A percentile compares a stretch with the other conserved stretches of the same genome.
Evolutionary conservation across 2,329 filamentous ascomycete species (phyloP).

Genomic region (Magnaporthiopsis poae): DNA sequence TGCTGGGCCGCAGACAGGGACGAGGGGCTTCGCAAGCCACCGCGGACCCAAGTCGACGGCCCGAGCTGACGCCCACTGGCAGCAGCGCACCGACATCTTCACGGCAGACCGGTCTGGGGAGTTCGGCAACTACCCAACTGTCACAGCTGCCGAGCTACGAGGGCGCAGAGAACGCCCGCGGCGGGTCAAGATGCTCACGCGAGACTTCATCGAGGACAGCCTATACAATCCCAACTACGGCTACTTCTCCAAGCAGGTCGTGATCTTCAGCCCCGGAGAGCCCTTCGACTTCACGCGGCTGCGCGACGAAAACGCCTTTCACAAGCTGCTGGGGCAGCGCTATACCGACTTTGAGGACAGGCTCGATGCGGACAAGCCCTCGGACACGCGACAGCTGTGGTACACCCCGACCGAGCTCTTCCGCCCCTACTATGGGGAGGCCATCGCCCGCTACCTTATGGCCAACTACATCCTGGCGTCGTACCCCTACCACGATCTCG

Average conservation of each 20-base stretch:
- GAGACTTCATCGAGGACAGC: conserved; percentile 96
- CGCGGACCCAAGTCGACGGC: conserved; percentile 18
- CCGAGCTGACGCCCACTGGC: conserved; percentile 65
- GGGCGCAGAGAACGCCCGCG: conserved; percentile 64
- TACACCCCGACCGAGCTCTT: conserved; percentile 97
- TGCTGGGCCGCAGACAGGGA: not conserved
- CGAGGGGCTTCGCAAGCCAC: conserved; percentile 10
- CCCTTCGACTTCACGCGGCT: conserved; percentile 81
- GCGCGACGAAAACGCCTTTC: conserved; percentile 77
- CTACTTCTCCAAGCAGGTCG: conserved; percentile 91
- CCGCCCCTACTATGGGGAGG: conserved; percentile 90
- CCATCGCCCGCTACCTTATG: conserved; percentile 89
- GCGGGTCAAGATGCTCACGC: conserved; percentile 89
- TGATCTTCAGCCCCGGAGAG: conserved; percentile 86
- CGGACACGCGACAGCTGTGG: conserved; percentile 81
- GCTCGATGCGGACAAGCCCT: conserved; percentile 64
- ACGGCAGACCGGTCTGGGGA: conserved; percentile 70
- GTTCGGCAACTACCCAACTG: conserved; percentile 69
- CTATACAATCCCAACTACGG: conserved; percentile 90
- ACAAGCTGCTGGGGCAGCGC: conserved; percentile 61
- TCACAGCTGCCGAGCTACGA: conserved; percentile 73
- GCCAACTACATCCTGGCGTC: conserved; percentile 90
- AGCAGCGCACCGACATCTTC: conserved; percentile 68
- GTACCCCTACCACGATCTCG: conserved; percentile 91
- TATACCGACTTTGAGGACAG: conserved; percentile 86